Base-by-base conservation (phyloP, 2,329 filamentous ascomycete species). In the Fusarium acutatum region DNA sequence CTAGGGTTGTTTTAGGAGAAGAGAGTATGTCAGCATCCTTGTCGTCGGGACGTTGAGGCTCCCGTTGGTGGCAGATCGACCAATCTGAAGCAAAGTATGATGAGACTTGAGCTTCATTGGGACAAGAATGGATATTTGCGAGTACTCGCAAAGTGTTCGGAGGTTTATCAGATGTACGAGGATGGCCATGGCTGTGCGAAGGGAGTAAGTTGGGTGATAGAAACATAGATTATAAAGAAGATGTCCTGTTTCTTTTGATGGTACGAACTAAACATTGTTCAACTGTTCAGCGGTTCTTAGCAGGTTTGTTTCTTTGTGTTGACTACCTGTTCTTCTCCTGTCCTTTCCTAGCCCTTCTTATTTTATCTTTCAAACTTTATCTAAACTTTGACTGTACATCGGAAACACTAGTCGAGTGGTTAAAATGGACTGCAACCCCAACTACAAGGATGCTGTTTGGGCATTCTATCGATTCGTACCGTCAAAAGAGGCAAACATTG, bases 391-490 rank as follows among this genome's bases (percentile, higher is more conserved):
- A 40, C 26, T 13, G 32, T 13, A 6, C 30, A 35, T 43, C 28
- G 15, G 18, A 30, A 52, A 32, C 40, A n/a, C 38, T 34, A n/a
- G 43, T 37, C 44, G 34, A 5, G 12, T 34, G 34, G 20, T 24
- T 38, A 14, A 26, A n/a, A 77, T 75, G 71, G 38, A 46, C 9
- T 77, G 77, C 44, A 72, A 70, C n/a, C 54, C 76, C 32, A 28
- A 78, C 47, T 78, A 78, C 58, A 58, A 71, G 40, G 44, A 77
- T 38, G 76, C 77, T 26, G 46, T 46, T 1, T 79, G 75, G 75
- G 67, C 77, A 5, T 75, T 65, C 43, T 79, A 79, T 35, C 75
- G 76, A 13, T 79, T 62, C 52, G 44, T 75, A 26, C 77, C 77
- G 22, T 78, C 77, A 6, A 63, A 76, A 17, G 74, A 69, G 41